These are phyloP conservation scores for Odontarrhena argentea DNA, from an alignment of 345 rosid genomes.

Conservation along the genomic window DNA sequence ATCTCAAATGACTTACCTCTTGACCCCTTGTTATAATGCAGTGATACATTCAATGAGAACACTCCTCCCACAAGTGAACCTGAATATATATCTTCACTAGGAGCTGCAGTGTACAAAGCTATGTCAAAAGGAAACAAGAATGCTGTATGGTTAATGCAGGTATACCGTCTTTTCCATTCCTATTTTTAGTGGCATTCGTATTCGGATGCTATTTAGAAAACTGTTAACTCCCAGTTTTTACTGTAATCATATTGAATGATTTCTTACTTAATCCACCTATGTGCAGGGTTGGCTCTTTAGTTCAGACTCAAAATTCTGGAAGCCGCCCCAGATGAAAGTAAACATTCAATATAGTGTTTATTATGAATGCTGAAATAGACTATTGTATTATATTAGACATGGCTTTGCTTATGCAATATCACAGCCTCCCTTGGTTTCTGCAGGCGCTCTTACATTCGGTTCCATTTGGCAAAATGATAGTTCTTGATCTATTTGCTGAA, in stretches of 20 bases:
- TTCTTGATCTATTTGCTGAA: conserved; percentile 92
- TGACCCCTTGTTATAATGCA: conserved; percentile 41
- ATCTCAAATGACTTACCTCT: neutral
- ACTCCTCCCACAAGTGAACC: conserved; percentile 85
- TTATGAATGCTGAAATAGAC: neutral
- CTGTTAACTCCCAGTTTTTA: neutral
- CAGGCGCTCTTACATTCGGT: conserved; percentile 97
- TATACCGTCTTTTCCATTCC: conserved; percentile 41
- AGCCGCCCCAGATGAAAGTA: conserved; percentile 93
- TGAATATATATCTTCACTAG: conserved; percentile 72
- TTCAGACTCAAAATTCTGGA: conserved; percentile 81
- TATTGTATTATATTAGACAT: neutral
- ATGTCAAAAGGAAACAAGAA: conserved; percentile 84
- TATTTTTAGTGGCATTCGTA: conserved; percentile 2
- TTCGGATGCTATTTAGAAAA: conserved; percentile 5
- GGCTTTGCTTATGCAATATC: neutral
- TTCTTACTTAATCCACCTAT: conserved; percentile 33
- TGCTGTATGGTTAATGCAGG: conserved; percentile 99
- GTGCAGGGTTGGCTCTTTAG: conserved; percentile 96
- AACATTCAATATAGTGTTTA: conserved; percentile 12
- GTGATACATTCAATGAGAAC: conserved; percentile 96
- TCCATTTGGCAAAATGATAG: conserved; percentile 90
- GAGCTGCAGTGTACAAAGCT: conserved; percentile 89
- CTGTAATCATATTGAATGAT: neutral
- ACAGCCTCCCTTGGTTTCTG: conserved; percentile 29